These are phyloP conservation scores for Cryoendolithus antarcticus DNA, from an alignment of 2,329 filamentous ascomycete genomes.

Conservation along the genomic window DNA sequence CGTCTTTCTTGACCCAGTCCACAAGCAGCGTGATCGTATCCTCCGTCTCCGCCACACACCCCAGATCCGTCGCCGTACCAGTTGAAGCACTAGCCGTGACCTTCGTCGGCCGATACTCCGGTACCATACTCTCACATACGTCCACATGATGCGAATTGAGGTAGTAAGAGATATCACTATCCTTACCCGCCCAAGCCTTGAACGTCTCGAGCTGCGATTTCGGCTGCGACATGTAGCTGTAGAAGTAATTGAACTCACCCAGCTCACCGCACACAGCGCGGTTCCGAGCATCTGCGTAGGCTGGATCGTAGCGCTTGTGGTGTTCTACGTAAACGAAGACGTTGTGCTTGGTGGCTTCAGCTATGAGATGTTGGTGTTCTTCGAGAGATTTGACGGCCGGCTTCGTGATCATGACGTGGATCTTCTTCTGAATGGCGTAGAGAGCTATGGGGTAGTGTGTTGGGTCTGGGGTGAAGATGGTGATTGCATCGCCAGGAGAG, in stretches of 20 bases:
- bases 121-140: conserved; percentile 84
- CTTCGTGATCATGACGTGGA: conserved; percentile 90
- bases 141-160: conserved; percentile 92
- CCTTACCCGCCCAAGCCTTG: conserved; percentile 83
- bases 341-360: conserved; percentile 56
- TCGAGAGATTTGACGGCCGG: conserved; percentile 75
- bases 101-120: conserved; percentile 63
- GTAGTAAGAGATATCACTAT: conserved; percentile 92
- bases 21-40: conserved; percentile 88
- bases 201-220: conserved; percentile 89
- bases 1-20: conserved; percentile 67
- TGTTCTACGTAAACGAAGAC: conserved; percentile 93
- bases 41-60: conserved; percentile 70
- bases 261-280: conserved; percentile 52
- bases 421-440: conserved; percentile 76
- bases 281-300: conserved; percentile 76
- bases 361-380: conserved; percentile 66
- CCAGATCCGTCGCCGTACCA: conserved; percentile 65
- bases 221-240: conserved; percentile 89
- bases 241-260: conserved; percentile 97
- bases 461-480: conserved; percentile 89
- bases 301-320: conserved; percentile 91
- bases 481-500: conserved; percentile 73
- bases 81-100: conserved; percentile 71
- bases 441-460: conserved; percentile 87